A percentile compares a stretch with the other conserved stretches of the same genome.
These are phyloP conservation scores for Xerocomus nothofagi DNA, from an alignment of 1,284 basidiomycete genomes.

Conservation along the genomic window DNA sequence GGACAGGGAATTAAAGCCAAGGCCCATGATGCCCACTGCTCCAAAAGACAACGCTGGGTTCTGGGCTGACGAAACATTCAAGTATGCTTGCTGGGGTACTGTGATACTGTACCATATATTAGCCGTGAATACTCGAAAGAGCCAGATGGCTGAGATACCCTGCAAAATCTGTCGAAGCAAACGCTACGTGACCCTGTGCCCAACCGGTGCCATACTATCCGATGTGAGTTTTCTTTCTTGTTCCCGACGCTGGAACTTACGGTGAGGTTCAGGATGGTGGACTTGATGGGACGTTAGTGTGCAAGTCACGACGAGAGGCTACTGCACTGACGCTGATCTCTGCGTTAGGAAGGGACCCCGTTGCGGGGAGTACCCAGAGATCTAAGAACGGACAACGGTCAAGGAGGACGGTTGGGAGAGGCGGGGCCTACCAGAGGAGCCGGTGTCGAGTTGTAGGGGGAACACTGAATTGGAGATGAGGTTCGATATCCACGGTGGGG, in stretches of 20 bases:
- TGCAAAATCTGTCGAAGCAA: slow-evolving; percentile 63
- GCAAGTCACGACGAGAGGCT: not conserved
- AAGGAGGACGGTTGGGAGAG: not conserved
- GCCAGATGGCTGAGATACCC: slow-evolving; percentile 45
- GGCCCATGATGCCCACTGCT: slow-evolving; percentile 69
- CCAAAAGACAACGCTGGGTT: slow-evolving; percentile 75
- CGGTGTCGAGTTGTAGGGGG: slow-evolving; percentile 75
- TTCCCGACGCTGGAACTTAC: slow-evolving; percentile 38
- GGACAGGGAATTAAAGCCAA: slow-evolving; percentile 78
- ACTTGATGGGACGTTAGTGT: slow-evolving; percentile 33
- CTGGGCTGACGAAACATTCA: slow-evolving; percentile 57
- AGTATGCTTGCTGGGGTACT: slow-evolving; percentile 63
- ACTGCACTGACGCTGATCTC: slow-evolving; percentile 49
- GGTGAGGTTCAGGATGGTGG: slow-evolving; percentile 54
- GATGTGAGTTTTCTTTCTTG: slow-evolving; percentile 3
- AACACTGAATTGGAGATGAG: slow-evolving; percentile 45
- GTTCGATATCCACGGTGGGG: not conserved
- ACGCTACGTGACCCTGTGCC: slow-evolving; percentile 63
- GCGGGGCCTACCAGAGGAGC: slow-evolving; percentile 71
- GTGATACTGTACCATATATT: slow-evolving; percentile 47
- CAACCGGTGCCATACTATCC: slow-evolving; percentile 76
- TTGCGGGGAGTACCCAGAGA: slow-evolving; percentile 65
- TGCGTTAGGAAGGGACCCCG: slow-evolving; percentile 52
- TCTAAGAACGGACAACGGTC: slow-evolving; percentile 41
- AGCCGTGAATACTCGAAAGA: slow-evolving; percentile 2